These are phyloP conservation scores for Aspergillus sp. DNA, from an alignment of 2,329 filamentous ascomycete genomes.

Conservation along the genomic window DNA sequence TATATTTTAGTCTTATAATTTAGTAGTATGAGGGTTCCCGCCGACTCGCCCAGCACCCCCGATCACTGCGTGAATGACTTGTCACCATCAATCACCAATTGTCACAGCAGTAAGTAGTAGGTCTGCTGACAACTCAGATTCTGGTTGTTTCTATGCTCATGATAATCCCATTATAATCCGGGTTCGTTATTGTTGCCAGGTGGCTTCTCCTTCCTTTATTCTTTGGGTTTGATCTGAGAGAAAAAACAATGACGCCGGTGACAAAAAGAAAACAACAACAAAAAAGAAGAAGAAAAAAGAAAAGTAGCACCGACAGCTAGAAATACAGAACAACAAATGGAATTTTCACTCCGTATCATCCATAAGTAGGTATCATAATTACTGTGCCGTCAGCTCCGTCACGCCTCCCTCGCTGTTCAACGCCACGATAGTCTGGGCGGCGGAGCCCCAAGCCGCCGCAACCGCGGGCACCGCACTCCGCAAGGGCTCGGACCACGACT, in stretches of 20 bases:
- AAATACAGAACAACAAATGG: slow-evolving; percentile 25
- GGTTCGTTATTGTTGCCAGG: not conserved
- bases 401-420: slow-evolving; percentile 75
- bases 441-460: slow-evolving; percentile 74
- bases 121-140: slow-evolving; percentile 2
- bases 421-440: slow-evolving; percentile 72
- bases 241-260: slow-evolving; percentile 1
- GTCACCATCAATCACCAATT: not conserved
- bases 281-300: not conserved
- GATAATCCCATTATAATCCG: not conserved
- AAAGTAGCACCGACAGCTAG: slow-evolving; percentile 22
- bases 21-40: too few relatives aligned
- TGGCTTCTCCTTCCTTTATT: not conserved
- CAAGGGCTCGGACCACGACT: slow-evolving; percentile 86
- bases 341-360: slow-evolving; percentile 13
- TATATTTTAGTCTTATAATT: too few relatives aligned
- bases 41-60: not conserved
- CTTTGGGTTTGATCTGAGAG: not conserved
- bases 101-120: not conserved
- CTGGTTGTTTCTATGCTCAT: not conserved
- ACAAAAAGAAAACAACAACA: slow-evolving; percentile 7
- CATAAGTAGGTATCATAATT: slow-evolving; percentile 37
- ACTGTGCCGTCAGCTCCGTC: slow-evolving; percentile 65
- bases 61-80: not conserved
- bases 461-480: slow-evolving; percentile 72